phyloP scores from a whole-genome alignment of 2,329 filamentous ascomycete genomes.

The Fusarium clavum region DNA sequence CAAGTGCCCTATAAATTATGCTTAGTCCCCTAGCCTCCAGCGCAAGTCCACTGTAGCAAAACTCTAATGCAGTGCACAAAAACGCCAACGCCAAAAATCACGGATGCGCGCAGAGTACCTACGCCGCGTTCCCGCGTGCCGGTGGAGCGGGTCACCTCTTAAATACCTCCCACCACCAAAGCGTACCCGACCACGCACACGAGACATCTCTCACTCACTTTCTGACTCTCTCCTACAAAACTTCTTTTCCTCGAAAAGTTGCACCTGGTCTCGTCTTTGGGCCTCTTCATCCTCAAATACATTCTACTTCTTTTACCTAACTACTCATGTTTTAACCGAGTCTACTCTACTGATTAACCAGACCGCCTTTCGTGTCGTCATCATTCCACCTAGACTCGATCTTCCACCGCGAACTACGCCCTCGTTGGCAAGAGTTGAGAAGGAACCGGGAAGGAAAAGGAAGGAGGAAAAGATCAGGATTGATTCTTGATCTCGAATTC shows the following conservation, averaged over 20 bases:
- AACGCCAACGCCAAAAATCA: slow-evolving; percentile 33
- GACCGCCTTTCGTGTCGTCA: slow-evolving; percentile 34
- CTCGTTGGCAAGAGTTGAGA: slow-evolving; percentile 1
- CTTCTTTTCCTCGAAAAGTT: not conserved
- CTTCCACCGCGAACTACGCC: slow-evolving; percentile 11
- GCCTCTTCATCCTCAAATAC: slow-evolving; percentile 8
- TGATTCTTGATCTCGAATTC: not conserved
- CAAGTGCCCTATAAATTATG: slow-evolving; percentile 13
- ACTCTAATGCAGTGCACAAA: slow-evolving; percentile 17
- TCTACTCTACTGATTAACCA: slow-evolving; percentile 16
- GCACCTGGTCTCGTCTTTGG: slow-evolving; percentile 22
- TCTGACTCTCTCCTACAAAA: slow-evolving; percentile 8
- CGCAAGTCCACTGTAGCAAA: slow-evolving; percentile 11
- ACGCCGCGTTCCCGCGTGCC: slow-evolving; percentile 32
- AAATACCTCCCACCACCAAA: slow-evolving; percentile 41
- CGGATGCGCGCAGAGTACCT: slow-evolving; percentile 22
- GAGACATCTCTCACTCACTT: slow-evolving; percentile 22
- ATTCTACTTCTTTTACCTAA: not conserved
- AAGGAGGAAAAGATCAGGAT: not conserved
- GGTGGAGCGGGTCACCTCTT: slow-evolving; percentile 30
- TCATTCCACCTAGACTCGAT: slow-evolving; percentile 10
- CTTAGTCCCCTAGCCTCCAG: slow-evolving; percentile 6
- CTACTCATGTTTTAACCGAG: slow-evolving; percentile 2
- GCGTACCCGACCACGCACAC: slow-evolving; percentile 34
- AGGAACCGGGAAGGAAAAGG: not conserved